These are phyloP conservation scores for Kodamaea fukazawae DNA, from an alignment of 805 yeast species.

Conservation along the genomic window DNA sequence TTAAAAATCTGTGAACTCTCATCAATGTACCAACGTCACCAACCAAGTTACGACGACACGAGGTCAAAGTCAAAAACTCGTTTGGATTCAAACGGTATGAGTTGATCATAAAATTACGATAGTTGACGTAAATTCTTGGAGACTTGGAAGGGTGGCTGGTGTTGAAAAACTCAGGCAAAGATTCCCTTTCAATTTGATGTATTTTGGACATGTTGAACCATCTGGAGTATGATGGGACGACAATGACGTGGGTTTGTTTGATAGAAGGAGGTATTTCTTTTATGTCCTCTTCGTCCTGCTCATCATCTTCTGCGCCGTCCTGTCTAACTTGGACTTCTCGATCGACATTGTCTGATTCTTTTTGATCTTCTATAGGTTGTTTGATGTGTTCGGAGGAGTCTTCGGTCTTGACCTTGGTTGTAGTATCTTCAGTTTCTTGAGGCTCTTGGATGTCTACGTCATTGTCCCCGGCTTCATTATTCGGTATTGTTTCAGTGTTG, in stretches of 20 bases:
- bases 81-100: slow-evolving; percentile 85
- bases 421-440: neutral
- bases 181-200: slow-evolving; percentile 75
- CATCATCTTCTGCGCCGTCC: no score
- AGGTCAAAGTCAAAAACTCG: slow-evolving; percentile 85
- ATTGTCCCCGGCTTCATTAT: neutral
- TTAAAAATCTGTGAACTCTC: slow-evolving; percentile 79
- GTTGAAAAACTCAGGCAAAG: slow-evolving; percentile 85
- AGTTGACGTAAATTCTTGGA: slow-evolving; percentile 74
- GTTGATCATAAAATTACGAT: slow-evolving; percentile 86
- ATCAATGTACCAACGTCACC: slow-evolving; percentile 90
- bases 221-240: slow-evolving; percentile 80
- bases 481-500: neutral
- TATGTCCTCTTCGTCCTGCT: slow-evolving; percentile 5
- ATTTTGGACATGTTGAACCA: slow-evolving; percentile 80
- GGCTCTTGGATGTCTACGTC: neutral
- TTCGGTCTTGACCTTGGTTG: slow-evolving; percentile 1
- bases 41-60: slow-evolving; percentile 83
- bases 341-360: neutral
- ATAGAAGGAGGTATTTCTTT: slow-evolving; percentile 8
- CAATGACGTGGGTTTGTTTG: slow-evolving; percentile 76
- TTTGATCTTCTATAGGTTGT: neutral
- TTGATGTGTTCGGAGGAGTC: neutral
- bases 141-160: slow-evolving; percentile 72
- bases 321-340: no score